Base-by-base conservation (phyloP, 176 grass and related monocot species). In the Neostapfia colusana region DNA sequence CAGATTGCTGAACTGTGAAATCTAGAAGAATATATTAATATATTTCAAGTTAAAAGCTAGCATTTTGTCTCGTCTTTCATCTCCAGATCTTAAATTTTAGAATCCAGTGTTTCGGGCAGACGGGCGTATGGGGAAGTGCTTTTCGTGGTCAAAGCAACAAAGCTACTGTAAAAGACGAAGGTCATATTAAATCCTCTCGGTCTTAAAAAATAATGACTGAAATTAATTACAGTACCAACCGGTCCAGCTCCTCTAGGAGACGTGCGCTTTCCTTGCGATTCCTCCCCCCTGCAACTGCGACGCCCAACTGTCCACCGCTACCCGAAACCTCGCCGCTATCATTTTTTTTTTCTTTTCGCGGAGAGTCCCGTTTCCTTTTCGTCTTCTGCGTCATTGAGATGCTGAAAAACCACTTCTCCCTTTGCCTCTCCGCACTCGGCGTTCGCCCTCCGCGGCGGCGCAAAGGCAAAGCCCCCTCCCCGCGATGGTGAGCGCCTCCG, bases 401-500 rank as follows among this genome's bases (percentile, higher is more conserved):
- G 20, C 56, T 12, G 43, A 57, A 24, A 67, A 17, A 43, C 23
- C 26, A 25, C 11, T 46, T 35, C 5, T 34, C n/a, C 39, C 2
- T 6, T 20, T n/a, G n/a, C n/a, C n/a, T n/a, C n/a, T 56, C 65
- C 0, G 16, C 48, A 51, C 75, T n/a, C 23, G 12, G 2, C 25
- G 46, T 28, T 73, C 34, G 58, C 13, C 31, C 31, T 78, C 31
- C 20, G 46, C 34, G 20, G 61, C 61, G 13, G 45, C 61, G 28
- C 59, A 77, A 65, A 66, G 66, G n/a, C n/a, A n/a, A n/a, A n/a
- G n/a, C n/a, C n/a, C 61, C 20, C 50, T 73, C 50, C 50, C 5
- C 10, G 44, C 61, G 12, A 84, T 84, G 82, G 20, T 75, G n/a
- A 56, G 63, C 69, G 80, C 64, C 44, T 37, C 68, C 36, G 44